Evolutionary conservation across 169 alveolate species (phyloP), one percentile per base, ranked within the genome.

Genomic region (Eimeria zaria): DNA sequence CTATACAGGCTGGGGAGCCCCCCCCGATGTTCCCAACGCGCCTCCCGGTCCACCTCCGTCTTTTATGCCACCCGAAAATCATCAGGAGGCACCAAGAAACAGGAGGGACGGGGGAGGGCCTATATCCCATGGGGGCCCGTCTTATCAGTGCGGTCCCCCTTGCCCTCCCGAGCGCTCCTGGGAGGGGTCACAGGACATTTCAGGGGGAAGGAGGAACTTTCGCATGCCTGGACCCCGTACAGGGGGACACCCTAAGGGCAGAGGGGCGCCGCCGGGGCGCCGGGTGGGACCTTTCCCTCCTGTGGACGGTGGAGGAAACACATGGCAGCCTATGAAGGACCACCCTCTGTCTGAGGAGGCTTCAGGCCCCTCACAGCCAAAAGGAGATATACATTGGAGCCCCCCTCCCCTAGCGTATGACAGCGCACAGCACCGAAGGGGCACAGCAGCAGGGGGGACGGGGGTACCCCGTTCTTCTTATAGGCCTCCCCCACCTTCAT

Each of bases 1-100:
- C 62, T n/a, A 33, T 20, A n/a, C 62, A 85, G n/a, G 53, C 33
- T 85, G 93, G 93, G 93, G 93, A 2, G 83, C 93, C 24, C 80
- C 80, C 7, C 48, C 33, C 7, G 80, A 58, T 46, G 27, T 64
- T 48, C 64, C 30, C 81, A 14, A 33, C 20, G 44, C 60, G 44
- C 62, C 20, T 3, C 64, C 60, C 16, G 93, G 83, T 3, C 83
- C 81, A 14, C 93, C 80, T 2, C 44, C 73, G 7, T 18, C 74
- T 11, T 41, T 41, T 24, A 83, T 83, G 91, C 73, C 9, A 4
- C 44, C 53, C 53, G 58, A 83, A 22, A 33, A 55, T n/a, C 62
- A 58, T 58, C 11, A 7, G 4, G 73, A 83, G 39, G 74, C 76
- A n/a, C 74, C 91, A 3, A 76, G 91, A 33, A n/a, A 80, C 39